Evolutionary conservation across 768 basidiomycete species (phyloP).

Genomic region (Mrakia frigida): DNA sequence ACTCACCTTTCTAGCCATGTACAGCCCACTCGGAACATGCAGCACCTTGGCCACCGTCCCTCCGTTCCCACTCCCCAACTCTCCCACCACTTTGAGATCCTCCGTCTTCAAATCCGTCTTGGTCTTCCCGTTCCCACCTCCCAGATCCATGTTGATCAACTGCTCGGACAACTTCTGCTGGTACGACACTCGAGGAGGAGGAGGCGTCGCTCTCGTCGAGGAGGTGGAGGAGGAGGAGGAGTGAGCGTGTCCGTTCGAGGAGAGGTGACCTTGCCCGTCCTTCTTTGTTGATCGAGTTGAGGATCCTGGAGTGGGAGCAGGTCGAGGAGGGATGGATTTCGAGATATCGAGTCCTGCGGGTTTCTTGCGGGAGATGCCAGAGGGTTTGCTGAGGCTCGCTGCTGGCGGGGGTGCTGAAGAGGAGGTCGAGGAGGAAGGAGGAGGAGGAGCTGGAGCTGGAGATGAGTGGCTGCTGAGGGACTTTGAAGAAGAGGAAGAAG

Average conservation of each 20-base stretch:
- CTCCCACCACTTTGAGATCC: slow-evolving; percentile 81
- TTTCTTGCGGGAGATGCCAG: slow-evolving; percentile 41
- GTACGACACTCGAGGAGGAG: slow-evolving; percentile 29
- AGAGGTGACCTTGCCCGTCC: slow-evolving; percentile 17
- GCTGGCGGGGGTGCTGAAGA: not conserved
- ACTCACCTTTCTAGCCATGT: slow-evolving; percentile 98
- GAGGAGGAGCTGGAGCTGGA: not conserved
- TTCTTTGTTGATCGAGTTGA: not conserved
- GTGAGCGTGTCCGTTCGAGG: slow-evolving; percentile 2
- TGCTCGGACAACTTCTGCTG: slow-evolving; percentile 76
- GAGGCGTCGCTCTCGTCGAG: slow-evolving; percentile 16
- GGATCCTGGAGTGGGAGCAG: slow-evolving; percentile 38
- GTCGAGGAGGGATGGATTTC: slow-evolving; percentile 39
- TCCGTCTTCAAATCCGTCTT: slow-evolving; percentile 77
- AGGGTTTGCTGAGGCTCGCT: slow-evolving; percentile 33
- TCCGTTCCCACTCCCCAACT: slow-evolving; percentile 93
- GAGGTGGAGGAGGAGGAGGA: slow-evolving; percentile 13
- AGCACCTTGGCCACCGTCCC: slow-evolving; percentile 96
- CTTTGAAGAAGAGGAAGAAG: not conserved
- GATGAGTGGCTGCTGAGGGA: not conserved
- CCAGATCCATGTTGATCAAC: slow-evolving; percentile 75
- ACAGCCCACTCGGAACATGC: slow-evolving; percentile 79
- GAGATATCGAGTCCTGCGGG: slow-evolving; percentile 43
- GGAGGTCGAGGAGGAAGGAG: too few species aligned
- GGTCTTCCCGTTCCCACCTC: slow-evolving; percentile 60